Conservation (phyloP, 2,329 filamentous ascomycete species). For the Calonectria hongkongensis region DNA sequence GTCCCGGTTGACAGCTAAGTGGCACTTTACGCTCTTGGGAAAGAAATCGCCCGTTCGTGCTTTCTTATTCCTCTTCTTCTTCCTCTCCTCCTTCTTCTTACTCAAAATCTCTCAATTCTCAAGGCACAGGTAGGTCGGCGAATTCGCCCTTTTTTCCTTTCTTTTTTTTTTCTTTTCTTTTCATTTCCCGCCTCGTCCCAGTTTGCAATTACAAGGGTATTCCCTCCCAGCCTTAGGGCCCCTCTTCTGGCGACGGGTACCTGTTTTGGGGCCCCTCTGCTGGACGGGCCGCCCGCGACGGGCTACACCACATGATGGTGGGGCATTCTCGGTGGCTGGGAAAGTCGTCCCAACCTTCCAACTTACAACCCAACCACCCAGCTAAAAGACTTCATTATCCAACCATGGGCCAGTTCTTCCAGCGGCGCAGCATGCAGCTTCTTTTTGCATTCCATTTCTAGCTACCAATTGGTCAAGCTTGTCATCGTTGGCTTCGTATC, state of each 20-base stretch:
- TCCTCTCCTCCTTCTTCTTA: conserved; percentile 8
- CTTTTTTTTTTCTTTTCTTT: neutral
- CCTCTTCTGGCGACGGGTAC: conserved; percentile 25
- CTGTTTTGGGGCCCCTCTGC: conserved; percentile 21
- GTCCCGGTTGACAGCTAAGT: conserved; percentile 25
- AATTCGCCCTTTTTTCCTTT: neutral
- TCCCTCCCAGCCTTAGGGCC: conserved; percentile 13
- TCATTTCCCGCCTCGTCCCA: neutral
- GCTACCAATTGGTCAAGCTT: conserved; percentile 59
- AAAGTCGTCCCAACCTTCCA: conserved; percentile 53
- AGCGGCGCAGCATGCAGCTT: conserved; percentile 56
- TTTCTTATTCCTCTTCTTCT: neutral
- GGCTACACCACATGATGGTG: conserved; percentile 40
- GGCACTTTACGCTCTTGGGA: conserved; percentile 22
- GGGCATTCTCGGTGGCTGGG: conserved; percentile 53
- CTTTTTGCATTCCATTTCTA: conserved; percentile 57
- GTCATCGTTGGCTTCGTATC: conserved; percentile 43
- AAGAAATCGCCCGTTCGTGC: neutral
- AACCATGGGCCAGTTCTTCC: conserved; percentile 58
- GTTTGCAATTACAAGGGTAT: conserved; percentile 20
- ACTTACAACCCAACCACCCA: conserved; percentile 55
- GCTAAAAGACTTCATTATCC: conserved; percentile 53
- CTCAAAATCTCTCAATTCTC: conserved; percentile 3
- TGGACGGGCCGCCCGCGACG: conserved; percentile 38
- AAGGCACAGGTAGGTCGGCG: conserved; percentile 6